A percentile compares a stretch with the other conserved stretches of the same genome.
Evolutionary conservation across 192 early-diverging fungal genomes (phyloP).

Genomic region (Rhizophagus sp.): DNA sequence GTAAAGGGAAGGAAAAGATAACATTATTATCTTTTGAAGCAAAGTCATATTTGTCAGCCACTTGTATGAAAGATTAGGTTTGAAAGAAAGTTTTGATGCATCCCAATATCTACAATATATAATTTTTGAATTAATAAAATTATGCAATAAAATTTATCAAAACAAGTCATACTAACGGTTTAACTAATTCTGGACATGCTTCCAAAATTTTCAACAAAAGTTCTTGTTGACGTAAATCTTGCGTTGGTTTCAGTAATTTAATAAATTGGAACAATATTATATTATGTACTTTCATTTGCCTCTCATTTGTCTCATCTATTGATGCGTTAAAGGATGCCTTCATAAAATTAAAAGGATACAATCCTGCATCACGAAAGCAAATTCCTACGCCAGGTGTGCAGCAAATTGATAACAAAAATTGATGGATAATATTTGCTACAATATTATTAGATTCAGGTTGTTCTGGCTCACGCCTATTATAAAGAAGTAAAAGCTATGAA

Average conservation of each 20-base stretch:
- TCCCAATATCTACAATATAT: slow-evolving; percentile 61
- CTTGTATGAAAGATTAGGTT: slow-evolving; percentile 67
- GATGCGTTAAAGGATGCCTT: neutral
- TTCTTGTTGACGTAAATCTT: slow-evolving; percentile 65
- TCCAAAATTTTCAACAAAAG: slow-evolving; percentile 63
- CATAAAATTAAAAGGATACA: slow-evolving; percentile 62
- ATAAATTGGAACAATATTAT: slow-evolving; percentile 58
- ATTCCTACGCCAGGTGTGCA: slow-evolving; percentile 71
- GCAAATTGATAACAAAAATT: slow-evolving; percentile 74
- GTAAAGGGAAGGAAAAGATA: slow-evolving; percentile 64
- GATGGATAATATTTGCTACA: slow-evolving; percentile 62
- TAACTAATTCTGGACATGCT: slow-evolving; percentile 74
- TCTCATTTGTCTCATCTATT: slow-evolving; percentile 16
- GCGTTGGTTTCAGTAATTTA: slow-evolving; percentile 57
- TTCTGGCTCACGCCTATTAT: slow-evolving; percentile 49
- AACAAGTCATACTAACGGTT: slow-evolving; percentile 52
- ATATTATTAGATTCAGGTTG: slow-evolving; percentile 39
- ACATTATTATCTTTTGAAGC: slow-evolving; percentile 64
- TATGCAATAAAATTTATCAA: neutral
- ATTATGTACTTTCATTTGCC: slow-evolving; percentile 53
- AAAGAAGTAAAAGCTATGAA: slow-evolving; percentile 57
- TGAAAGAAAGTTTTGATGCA: slow-evolving; percentile 59
- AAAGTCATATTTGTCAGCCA: slow-evolving; percentile 82
- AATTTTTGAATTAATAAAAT: neutral
- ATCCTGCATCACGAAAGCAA: slow-evolving; percentile 74